A percentile compares a stretch with the other conserved stretches of the same genome.
Conservation (phyloP, 179 eudicot genomes). For the Nepenthes alata region DNA sequence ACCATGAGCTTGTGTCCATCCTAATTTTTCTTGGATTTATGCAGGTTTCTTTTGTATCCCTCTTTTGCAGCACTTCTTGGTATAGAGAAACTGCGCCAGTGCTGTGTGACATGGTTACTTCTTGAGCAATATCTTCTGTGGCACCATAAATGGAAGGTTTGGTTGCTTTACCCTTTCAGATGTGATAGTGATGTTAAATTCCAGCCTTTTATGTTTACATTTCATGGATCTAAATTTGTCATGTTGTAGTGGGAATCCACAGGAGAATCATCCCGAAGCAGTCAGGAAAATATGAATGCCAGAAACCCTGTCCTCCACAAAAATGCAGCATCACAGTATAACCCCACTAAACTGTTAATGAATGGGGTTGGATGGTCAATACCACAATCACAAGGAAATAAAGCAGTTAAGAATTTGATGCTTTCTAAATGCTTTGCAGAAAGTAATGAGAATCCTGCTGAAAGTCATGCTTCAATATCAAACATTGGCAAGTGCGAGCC, state of each 20-base stretch:
- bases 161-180: background rate
- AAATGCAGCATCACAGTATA: constrained; percentile 39
- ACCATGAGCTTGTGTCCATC: background rate
- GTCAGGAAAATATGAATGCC: constrained; percentile 24
- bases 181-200: background rate
- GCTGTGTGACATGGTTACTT: constrained; percentile 95
- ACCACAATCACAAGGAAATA: constrained; percentile 68
- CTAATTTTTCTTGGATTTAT: constrained; percentile 8
- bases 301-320: constrained; percentile 26
- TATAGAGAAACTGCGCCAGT: constrained; percentile 86
- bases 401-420: constrained; percentile 30
- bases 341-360: constrained; percentile 59
- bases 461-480: constrained; percentile 23
- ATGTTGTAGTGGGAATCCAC: constrained; percentile 71
- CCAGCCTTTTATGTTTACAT: constrained; percentile 1
- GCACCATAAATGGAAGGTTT: constrained; percentile 78
- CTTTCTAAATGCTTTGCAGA: constrained; percentile 36
- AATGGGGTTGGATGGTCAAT: constrained; percentile 92
- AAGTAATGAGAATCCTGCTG: constrained; percentile 26
- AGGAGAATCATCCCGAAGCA: constrained; percentile 53
- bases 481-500: constrained; percentile 56
- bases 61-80: constrained; percentile 87
- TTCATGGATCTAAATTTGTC: constrained; percentile 22
- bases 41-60: constrained; percentile 83
- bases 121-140: constrained; percentile 79